Percentiles rank a stretch among this genome's conserved stretches.
These are phyloP conservation scores for Carallia brachiata DNA, from an alignment of 345 rosid genomes.

Conservation along the genomic window DNA sequence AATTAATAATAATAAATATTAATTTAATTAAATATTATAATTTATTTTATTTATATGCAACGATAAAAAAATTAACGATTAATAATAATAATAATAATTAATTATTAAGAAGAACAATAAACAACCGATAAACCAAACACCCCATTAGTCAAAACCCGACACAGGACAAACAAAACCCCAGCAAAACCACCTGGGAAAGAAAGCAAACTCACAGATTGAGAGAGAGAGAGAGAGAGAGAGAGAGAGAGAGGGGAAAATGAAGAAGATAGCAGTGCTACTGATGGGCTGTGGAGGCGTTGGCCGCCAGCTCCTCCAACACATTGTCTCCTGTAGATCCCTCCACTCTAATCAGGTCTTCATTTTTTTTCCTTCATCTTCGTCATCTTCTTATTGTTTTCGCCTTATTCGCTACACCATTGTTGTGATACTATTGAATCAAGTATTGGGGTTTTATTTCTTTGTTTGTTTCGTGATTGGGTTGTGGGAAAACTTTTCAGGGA, in stretches of 20 bases:
- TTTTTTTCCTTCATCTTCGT: not conserved
- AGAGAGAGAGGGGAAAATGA: constrained; percentile 28
- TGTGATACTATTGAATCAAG: not conserved
- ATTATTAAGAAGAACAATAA: no score
- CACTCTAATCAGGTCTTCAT: constrained; percentile 56
- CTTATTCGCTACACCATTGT: not conserved
- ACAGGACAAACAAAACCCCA: not conserved
- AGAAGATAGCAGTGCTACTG: constrained; percentile 63
- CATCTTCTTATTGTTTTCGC: not conserved
- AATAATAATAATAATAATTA: no score
- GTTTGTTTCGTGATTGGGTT: not conserved
- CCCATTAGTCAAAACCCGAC: not conserved
- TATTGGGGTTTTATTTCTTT: not conserved
- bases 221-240: not conserved
- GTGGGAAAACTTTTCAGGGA: constrained; percentile 41
- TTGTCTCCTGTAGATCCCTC: constrained; percentile 79
- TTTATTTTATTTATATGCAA: no score
- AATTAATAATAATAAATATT: no score
- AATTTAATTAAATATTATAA: no score
- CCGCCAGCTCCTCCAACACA: constrained; percentile 76
- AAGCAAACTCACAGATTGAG: not conserved
- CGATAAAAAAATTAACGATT: no score
- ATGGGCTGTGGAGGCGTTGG: constrained; percentile 96
- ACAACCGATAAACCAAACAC: no score
- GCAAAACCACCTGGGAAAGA: not conserved